phyloP scores from a whole-genome alignment of 305 asterid species.

The Fraxinus sp. region DNA sequence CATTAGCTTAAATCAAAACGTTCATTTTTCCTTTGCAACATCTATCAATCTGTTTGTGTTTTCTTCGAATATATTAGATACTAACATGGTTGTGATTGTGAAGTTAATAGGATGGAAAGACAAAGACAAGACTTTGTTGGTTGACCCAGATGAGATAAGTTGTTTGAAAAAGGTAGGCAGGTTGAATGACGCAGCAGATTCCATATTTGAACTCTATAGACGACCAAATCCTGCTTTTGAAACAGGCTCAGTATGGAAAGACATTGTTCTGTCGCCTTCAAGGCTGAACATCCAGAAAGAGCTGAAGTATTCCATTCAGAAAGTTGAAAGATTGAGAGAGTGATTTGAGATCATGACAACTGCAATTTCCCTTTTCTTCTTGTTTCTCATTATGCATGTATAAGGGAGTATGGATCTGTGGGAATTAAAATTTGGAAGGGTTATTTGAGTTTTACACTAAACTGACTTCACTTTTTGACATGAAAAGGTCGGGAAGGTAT shows the following conservation, averaged over 20 bases:
- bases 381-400: neutral
- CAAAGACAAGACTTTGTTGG: conserved; percentile 81
- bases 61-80: neutral
- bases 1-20: neutral
- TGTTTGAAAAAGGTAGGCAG: conserved; percentile 54
- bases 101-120: conserved; percentile 97
- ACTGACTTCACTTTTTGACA: conserved; percentile 8
- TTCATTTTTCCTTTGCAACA: neutral
- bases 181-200: conserved; percentile 66
- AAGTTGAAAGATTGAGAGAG: conserved; percentile 54
- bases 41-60: neutral
- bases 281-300: conserved; percentile 90
- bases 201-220: conserved; percentile 75
- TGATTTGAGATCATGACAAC: conserved; percentile 2
- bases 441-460: neutral
- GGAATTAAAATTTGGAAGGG: neutral
- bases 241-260: conserved; percentile 90
- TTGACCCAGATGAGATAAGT: conserved; percentile 83
- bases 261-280: conserved; percentile 90
- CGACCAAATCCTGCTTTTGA: conserved; percentile 63
- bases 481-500: neutral
- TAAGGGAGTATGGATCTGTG: neutral
- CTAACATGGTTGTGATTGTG: conserved; percentile 30
- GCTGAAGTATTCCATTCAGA: conserved; percentile 84
- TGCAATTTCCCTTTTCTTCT: neutral